Evolutionary conservation across 2,329 filamentous ascomycete genomes (phyloP).

Genomic region (Knufia petricola): DNA sequence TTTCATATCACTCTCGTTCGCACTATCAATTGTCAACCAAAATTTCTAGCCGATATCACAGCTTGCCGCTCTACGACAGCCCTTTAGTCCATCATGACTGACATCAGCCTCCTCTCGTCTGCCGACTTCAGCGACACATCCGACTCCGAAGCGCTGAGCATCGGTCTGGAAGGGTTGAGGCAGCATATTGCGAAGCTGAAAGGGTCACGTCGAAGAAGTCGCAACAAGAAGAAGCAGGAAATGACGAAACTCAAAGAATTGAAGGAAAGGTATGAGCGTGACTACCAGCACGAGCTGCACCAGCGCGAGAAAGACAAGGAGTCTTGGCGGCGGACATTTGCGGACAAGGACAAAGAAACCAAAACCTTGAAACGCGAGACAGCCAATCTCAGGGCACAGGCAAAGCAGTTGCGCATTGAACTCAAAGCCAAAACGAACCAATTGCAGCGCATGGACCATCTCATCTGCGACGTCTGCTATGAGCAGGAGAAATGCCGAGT

Average conservation of each 20-base stretch:
- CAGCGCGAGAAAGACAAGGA: slow-evolving; percentile 3
- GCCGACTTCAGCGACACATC: background rate
- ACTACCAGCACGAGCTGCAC: background rate
- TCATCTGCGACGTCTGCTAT: slow-evolving; percentile 2
- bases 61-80: background rate
- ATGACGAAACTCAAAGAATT: background rate
- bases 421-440: background rate
- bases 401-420: background rate
- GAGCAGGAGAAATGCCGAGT: background rate
- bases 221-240: slow-evolving; percentile 1
- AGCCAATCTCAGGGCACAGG: background rate
- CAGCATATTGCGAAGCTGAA: background rate
- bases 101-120: background rate
- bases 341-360: background rate
- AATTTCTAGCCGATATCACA: background rate
- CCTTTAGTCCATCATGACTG: background rate
- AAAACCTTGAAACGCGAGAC: background rate
- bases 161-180: background rate
- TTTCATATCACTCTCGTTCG: background rate
- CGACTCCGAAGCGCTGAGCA: background rate
- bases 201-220: background rate
- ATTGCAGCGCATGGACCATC: background rate
- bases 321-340: background rate
- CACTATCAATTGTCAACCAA: background rate
- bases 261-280: background rate